A percentile compares a stretch with the other conserved stretches of the same genome.
Conservation (phyloP, 129 eudicot genomes). For the Kitagawia praeruptora region DNA sequence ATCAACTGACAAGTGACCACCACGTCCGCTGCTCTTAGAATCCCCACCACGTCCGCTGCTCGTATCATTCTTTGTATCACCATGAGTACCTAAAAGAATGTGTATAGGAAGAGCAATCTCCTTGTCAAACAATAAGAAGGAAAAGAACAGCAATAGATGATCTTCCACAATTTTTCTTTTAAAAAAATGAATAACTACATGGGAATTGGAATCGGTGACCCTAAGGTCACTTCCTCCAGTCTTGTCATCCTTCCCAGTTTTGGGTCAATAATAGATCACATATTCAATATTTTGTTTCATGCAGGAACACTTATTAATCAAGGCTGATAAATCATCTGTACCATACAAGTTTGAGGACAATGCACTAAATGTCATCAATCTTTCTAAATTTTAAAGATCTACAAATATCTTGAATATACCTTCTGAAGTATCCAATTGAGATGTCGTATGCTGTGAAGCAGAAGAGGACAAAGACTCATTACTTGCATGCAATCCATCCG, state of each 20-base stretch:
- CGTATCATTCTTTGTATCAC: slow-evolving; percentile 39
- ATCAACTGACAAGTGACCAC: slow-evolving; percentile 41
- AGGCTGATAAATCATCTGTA: not conserved
- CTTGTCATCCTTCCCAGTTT: not conserved
- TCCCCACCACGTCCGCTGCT: slow-evolving; percentile 41
- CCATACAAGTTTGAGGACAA: not conserved
- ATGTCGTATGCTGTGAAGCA: slow-evolving; percentile 36
- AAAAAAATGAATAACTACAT: not conserved
- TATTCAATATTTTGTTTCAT: not conserved
- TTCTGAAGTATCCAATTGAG: slow-evolving; percentile 39
- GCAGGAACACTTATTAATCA: not conserved
- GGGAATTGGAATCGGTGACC: not conserved
- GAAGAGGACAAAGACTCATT: slow-evolving; percentile 48
- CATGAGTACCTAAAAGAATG: slow-evolving; percentile 30
- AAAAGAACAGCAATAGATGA: not conserved
- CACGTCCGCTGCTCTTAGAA: slow-evolving; percentile 51
- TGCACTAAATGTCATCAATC: not conserved
- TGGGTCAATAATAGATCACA: not conserved
- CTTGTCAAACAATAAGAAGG: not conserved
- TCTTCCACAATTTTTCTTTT: not conserved
- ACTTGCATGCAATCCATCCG: slow-evolving; percentile 64
- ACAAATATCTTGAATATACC: slow-evolving; percentile 25
- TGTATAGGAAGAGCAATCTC: not conserved
- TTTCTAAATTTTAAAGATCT: not conserved
- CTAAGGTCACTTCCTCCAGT: not conserved